phyloP scores from a whole-genome alignment of 371 early-diverging fungal species.

The Mortierella sp. region DNA sequence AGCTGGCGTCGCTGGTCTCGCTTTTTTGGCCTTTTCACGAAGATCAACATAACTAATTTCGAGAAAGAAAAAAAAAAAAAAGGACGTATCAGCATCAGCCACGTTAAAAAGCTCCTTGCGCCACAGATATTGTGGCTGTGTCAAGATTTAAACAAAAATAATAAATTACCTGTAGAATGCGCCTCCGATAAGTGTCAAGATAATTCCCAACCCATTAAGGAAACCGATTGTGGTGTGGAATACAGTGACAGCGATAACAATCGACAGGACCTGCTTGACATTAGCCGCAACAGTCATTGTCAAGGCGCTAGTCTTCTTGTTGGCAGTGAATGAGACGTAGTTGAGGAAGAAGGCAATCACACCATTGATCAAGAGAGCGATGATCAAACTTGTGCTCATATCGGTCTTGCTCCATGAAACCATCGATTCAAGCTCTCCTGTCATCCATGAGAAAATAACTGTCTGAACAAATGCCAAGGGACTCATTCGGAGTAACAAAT shows the following conservation, averaged over 20 bases:
- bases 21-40: constrained; percentile 31
- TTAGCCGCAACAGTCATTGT: constrained; percentile 94
- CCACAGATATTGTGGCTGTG: not conserved
- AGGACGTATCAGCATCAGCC: not conserved
- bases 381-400: constrained; percentile 61
- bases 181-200: constrained; percentile 85
- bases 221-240: constrained; percentile 76
- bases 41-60: constrained; percentile 59
- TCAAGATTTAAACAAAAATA: not conserved
- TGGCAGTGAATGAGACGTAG: constrained; percentile 86
- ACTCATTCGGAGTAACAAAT: constrained; percentile 86
- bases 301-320: constrained; percentile 85
- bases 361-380: constrained; percentile 80
- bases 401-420: constrained; percentile 62
- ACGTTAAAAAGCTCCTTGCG: not conserved
- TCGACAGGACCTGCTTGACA: constrained; percentile 88
- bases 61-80: constrained; percentile 57
- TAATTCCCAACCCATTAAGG: constrained; percentile 80
- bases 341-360: constrained; percentile 88
- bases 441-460: constrained; percentile 70
- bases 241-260: constrained; percentile 81
- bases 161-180: constrained; percentile 48
- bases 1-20: constrained; percentile 46
- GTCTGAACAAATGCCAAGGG: constrained; percentile 86
- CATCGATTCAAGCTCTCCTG: constrained; percentile 76